Conservation (phyloP, 1,284 basidiomycete genomes). For the Ceratobasidium sp. region DNA sequence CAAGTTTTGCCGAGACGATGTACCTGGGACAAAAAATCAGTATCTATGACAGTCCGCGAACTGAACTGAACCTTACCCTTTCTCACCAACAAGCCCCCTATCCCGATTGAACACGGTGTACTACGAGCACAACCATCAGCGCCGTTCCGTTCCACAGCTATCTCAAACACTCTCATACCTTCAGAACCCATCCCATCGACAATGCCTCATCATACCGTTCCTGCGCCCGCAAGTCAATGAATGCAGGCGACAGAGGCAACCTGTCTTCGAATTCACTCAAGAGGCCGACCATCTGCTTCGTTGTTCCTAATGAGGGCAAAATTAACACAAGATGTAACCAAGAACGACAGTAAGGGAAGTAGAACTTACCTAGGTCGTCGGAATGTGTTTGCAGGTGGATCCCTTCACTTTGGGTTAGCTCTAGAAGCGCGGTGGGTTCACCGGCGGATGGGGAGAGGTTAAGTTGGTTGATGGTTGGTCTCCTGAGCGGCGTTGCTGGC, state of each 20-base stretch:
- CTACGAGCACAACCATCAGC: constrained; percentile 10
- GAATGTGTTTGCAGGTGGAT: constrained; percentile 45
- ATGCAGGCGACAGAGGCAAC: constrained; percentile 44
- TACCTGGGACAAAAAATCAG: constrained; percentile 8
- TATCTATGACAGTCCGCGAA: background rate
- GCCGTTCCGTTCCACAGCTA: background rate
- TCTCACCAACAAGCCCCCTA: constrained; percentile 45
- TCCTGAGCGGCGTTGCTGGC: constrained; percentile 12
- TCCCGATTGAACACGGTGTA: constrained; percentile 45
- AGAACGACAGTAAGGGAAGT: background rate
- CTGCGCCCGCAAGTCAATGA: constrained; percentile 29
- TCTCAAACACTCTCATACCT: constrained; percentile 26
- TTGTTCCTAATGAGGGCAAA: constrained; percentile 39
- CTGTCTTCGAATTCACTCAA: constrained; percentile 45
- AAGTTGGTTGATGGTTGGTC: constrained; percentile 44
- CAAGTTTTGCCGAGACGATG: constrained; percentile 41
- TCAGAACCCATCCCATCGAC: constrained; percentile 44
- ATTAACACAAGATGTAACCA: too few relatives aligned
- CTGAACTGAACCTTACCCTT: constrained; percentile 35
- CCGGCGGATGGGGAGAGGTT: constrained; percentile 41
- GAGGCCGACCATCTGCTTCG: constrained; percentile 41
- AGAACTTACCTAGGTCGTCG: constrained; percentile 43
- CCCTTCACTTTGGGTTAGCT: constrained; percentile 37
- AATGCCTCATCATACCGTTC: constrained; percentile 43
- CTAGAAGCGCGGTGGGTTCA: constrained; percentile 38